phyloP scores from a whole-genome alignment of 2,329 filamentous ascomycete genomes.

The Colletotrichum endophyticum region DNA sequence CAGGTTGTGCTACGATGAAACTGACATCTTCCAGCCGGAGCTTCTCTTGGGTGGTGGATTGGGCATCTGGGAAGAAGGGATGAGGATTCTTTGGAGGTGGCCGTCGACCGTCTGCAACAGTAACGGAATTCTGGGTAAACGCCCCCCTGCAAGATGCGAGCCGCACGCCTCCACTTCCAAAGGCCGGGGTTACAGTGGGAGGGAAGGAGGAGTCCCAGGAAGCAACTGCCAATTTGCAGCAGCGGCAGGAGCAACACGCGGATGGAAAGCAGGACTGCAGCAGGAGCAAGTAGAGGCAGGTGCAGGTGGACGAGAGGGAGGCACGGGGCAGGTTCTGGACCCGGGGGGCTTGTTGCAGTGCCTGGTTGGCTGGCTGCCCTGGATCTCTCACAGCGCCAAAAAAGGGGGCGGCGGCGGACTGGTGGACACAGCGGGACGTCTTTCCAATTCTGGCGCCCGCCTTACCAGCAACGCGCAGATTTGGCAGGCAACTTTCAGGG shows the following conservation, averaged over 20 bases:
- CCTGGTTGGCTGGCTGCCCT: not conserved
- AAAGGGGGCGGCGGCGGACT: not conserved
- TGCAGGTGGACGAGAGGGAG: not conserved
- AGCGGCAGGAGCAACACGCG: not conserved
- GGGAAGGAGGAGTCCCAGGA: not conserved
- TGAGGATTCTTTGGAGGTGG: slow-evolving; percentile 14
- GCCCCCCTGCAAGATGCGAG: not conserved
- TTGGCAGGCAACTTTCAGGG: not conserved
- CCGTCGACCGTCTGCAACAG: not conserved
- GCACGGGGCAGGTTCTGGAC: not conserved
- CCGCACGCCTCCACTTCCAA: slow-evolving; percentile 1
- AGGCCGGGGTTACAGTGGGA: not conserved
- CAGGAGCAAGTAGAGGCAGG: not conserved
- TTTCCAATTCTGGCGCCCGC: slow-evolving; percentile 1
- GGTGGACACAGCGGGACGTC: not conserved
- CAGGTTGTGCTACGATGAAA: slow-evolving; percentile 22
- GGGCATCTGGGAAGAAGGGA: slow-evolving; percentile 13
- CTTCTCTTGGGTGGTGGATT: slow-evolving; percentile 11
- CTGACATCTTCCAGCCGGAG: slow-evolving; percentile 16
- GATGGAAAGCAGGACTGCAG: not conserved
- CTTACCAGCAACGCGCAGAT: not conserved
- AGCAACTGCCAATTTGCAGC: not conserved
- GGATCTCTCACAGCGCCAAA: not conserved
- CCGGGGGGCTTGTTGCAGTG: not conserved
- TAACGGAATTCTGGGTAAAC: not conserved